These are phyloP conservation scores for Neurospora sp. DNA, from an alignment of 2,329 filamentous ascomycete genomes.

Conservation along the genomic window DNA sequence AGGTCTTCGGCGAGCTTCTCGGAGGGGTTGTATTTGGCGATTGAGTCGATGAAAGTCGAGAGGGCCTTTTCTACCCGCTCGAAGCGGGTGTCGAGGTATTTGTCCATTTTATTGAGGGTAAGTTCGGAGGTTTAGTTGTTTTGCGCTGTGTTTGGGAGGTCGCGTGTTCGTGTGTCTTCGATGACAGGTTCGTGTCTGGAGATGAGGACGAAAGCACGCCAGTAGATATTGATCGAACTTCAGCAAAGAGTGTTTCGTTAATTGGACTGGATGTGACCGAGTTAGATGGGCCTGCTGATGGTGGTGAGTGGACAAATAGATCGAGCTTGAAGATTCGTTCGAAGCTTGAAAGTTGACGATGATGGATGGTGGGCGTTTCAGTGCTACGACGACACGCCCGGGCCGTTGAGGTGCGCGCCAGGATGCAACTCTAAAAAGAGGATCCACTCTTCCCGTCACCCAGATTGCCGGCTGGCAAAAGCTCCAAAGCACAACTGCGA, in stretches of 20 bases:
- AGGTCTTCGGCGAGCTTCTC: conserved; percentile 57
- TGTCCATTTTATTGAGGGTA: conserved; percentile 41
- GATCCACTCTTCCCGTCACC: not conserved
- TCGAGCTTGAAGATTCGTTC: not conserved
- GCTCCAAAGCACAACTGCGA: not conserved
- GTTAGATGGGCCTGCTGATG: no score
- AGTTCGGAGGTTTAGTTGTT: not conserved
- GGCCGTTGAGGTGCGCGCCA: not conserved
- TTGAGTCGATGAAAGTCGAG: conserved; percentile 63
- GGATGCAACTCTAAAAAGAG: not conserved
- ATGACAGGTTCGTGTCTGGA: not conserved
- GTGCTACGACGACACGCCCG: not conserved
- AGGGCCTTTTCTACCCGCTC: conserved; percentile 59
- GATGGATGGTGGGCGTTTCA: not conserved
- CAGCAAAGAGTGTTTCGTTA: not conserved
- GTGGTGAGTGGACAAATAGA: not conserved
- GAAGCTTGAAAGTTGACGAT: not conserved
- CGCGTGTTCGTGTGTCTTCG: not conserved
- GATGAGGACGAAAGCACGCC: not conserved
- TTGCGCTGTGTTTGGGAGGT: not conserved
- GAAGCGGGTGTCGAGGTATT: conserved; percentile 50
- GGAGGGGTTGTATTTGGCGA: conserved; percentile 73
- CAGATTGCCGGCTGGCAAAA: not conserved
- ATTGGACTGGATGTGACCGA: no score
- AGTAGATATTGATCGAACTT: not conserved